Conservation (phyloP, 169 alveolate species). For the Cryptosporidium tyzzeri region DNA sequence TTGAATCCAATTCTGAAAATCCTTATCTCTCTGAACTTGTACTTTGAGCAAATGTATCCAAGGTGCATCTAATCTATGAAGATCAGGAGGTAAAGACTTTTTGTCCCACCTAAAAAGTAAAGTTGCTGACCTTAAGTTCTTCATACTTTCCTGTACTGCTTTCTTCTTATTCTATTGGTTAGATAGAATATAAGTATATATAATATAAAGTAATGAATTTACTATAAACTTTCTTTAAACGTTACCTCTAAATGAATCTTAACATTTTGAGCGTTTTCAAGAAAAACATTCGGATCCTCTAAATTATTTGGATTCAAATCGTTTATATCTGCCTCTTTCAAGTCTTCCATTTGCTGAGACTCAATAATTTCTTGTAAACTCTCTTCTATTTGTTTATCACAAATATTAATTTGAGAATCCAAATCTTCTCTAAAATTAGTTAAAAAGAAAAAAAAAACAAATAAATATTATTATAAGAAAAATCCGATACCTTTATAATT, state of each 20-base stretch:
- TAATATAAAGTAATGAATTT: too few relatives aligned
- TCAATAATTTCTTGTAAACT: conserved; percentile 37
- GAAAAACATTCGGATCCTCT: conserved; percentile 64
- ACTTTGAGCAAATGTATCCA: conserved; percentile 48
- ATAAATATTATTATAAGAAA: background rate
- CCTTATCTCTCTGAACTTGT: conserved; percentile 43
- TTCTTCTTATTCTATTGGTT: conserved; percentile 36
- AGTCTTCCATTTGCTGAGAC: conserved; percentile 15
- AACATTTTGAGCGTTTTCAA: conserved; percentile 69
- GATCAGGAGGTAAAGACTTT: conserved; percentile 64
- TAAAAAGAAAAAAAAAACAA: background rate
- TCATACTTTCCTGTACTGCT: conserved; percentile 18
- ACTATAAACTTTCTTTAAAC: background rate
- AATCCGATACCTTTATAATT: background rate
- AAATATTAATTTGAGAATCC: conserved; percentile 30
- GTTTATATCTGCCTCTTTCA: conserved; percentile 29
- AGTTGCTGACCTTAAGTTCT: conserved; percentile 32
- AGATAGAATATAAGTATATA: background rate
- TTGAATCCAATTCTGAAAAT: conserved; percentile 51
- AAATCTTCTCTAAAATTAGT: conserved; percentile 24
- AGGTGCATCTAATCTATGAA: conserved; percentile 75
- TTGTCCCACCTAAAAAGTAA: conserved; percentile 73
- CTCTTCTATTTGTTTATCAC: conserved; percentile 57
- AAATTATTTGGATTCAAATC: conserved; percentile 46
- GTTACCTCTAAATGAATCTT: conserved; percentile 66